Evolutionary conservation across 257 asterid species (phyloP).

Genomic region (Thymus mandschuricus): DNA sequence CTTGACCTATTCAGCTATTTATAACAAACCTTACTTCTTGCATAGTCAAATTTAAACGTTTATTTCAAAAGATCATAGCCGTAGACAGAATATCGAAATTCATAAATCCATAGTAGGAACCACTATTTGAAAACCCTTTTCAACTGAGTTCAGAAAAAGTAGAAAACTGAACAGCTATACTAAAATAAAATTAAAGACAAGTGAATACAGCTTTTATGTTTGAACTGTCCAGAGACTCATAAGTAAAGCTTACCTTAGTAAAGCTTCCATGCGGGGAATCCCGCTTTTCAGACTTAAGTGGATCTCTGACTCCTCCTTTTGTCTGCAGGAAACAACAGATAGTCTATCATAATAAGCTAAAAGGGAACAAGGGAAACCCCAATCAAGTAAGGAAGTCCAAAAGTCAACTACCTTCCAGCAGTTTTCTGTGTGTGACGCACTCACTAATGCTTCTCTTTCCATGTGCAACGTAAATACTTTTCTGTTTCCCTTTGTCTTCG

Average conservation of each 20-base stretch:
- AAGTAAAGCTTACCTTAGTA: conserved; percentile 49
- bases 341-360: conserved; percentile 14
- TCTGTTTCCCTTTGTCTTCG: conserved; percentile 58
- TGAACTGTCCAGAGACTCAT: not conserved
- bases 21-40: not conserved
- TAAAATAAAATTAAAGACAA: not conserved
- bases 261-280: conserved; percentile 66
- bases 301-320: conserved; percentile 66
- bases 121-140: conserved; percentile 2
- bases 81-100: not conserved
- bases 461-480: conserved; percentile 57
- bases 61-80: not conserved
- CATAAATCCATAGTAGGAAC: not conserved
- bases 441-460: conserved; percentile 68
- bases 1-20: not conserved
- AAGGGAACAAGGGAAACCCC: not conserved
- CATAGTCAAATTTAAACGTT: not conserved
- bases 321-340: conserved; percentile 43
- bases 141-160: not conserved
- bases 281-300: conserved; percentile 43
- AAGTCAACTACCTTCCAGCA: conserved; percentile 65
- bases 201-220: not conserved
- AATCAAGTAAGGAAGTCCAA: conserved; percentile 7
- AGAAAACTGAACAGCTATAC: not conserved
- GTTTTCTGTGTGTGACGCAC: conserved; percentile 45